Evolutionary conservation across 805 yeast genomes (phyloP), one percentile per base, ranked within the genome.

Genomic region (Schwanniomyces polymorphus): DNA sequence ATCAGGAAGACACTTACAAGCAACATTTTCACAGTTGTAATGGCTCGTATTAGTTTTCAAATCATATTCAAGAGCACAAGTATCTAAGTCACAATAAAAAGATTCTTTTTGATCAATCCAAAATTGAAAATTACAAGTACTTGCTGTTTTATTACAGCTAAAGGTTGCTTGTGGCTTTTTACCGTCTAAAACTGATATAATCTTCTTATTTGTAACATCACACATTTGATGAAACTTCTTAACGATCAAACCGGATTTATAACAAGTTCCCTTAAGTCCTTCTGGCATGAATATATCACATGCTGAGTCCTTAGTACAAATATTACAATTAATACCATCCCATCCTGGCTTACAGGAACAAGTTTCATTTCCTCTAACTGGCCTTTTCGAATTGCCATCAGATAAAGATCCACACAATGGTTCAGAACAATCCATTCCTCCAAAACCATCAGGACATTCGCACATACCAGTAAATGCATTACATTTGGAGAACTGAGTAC

Each of bases 51-150:
- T 91, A 6, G 77, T 60, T 6, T 61, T 57, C 50, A 85, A 64
- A 58, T 86, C 89, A 56, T 80, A 82, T 31, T 85, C 75, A 58
- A 85, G 88, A 11, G 76, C 75, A 72, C 99, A 94, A n/a, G 74
- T 68, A 44, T 76, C 67, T 54, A 94, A 77, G 41, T 86, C 94
- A 72, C 99, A 94, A 64, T 81, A 94, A 65, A 94, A 94, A 49
- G 95, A 85, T 64, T 94, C 99, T 39, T 77, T 72, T 63, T 90
- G 82, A 55, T 85, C 97, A 53, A 94, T 89, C 99, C 99, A 94
- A 62, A 94, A 90, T 66, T 94, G 98, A 69, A 94, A 90, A 63
- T 90, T 84, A 68, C 99, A 94, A 9, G 65, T 66, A 14, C 68
- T 78, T 0, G 81, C 70, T 1, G 86, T 78, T 56, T 75, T 81